Base-by-base conservation (phyloP, 106 monocot species). In the Platanthera guangdongensis region DNA sequence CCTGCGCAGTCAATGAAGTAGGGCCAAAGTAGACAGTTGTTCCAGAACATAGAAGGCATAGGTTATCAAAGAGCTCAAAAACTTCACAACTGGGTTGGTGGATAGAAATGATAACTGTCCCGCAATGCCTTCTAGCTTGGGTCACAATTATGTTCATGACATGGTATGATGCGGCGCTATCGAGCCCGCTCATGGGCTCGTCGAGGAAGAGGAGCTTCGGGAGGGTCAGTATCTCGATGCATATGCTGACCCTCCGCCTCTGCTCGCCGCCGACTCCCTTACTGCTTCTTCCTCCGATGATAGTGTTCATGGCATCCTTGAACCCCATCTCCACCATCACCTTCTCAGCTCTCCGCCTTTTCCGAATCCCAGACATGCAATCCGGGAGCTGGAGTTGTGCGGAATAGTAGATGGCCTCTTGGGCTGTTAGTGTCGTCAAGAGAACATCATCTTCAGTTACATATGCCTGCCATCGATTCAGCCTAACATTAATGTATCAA, bases 371-470 rank as follows among this genome's bases (percentile, higher is more conserved):
- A 0, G 85, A 19, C 90, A 94, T 90, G 5, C 81, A 78, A 21
- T 83, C 76, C 1, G 90, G 94, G 1, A 90, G 88, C 57, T 88
- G 88, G 30, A 94, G 90, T 71, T 83, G 78, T 1, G 90, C 90
- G 0, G 90, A 88, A 87, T 88, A 94, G 80, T 77, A 87, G 8
- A 94, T 80, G 1, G 81, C 94, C 57, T 94, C 94, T 51, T 81
- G 48, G 4, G 90, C 90, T 10, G 94, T 94, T 28, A 94, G 80
- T 0, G 94, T 94, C 14, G 85, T 85, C 90, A 88, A 86, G 25
- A 94, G 53, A 67, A 87, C 85, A 53, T 90, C 88, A 11, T 90
- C 90, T 80, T 94, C 90, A 0, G 94, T 94, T 18, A 94, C 90
- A 73, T 87, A 84, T 32, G 87, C 84, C 84, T 84, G 72, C 5